Evolutionary conservation across 2,329 filamentous ascomycete species (phyloP).

Genomic region (Cladosporium sphaerospermum): DNA sequence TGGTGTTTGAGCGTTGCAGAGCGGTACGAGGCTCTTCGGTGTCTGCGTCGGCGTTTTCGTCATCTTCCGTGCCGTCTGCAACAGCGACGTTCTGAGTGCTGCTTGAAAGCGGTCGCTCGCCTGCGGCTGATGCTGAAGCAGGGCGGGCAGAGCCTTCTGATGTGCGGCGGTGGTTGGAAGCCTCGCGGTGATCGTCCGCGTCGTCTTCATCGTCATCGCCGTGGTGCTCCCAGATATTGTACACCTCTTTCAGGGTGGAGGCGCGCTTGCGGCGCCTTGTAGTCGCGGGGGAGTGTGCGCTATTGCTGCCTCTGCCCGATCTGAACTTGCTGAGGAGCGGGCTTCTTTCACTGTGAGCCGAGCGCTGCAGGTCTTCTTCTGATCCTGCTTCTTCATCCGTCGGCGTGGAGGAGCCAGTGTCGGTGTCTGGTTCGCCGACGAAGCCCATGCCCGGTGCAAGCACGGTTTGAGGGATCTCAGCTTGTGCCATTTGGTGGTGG

Average conservation of each 20-base stretch:
- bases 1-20: neutral
- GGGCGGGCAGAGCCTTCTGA: conserved; percentile 11
- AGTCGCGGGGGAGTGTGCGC: conserved; percentile 13
- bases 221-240: conserved; percentile 28
- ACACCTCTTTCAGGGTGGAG: conserved; percentile 27
- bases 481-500: conserved; percentile 24
- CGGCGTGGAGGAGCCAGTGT: conserved; percentile 20
- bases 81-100: neutral
- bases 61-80: neutral
- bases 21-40: conserved; percentile 7
- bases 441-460: conserved; percentile 74
- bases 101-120: conserved; percentile 17
- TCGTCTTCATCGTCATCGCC: conserved; percentile 16
- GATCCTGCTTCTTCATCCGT: conserved; percentile 22
- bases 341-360: conserved; percentile 17
- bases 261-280: conserved; percentile 24
- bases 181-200: conserved; percentile 21
- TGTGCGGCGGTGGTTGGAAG: conserved; percentile 9
- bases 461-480: conserved; percentile 52
- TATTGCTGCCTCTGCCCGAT: conserved; percentile 4
- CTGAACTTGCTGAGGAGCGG: conserved; percentile 13
- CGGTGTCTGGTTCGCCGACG: conserved; percentile 27
- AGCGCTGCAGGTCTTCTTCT: conserved; percentile 16
- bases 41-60: neutral
- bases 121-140: conserved; percentile 14